Evolutionary conservation across 495 filamentous ascomycete species (phyloP).

Genomic region (Xylaria curta): DNA sequence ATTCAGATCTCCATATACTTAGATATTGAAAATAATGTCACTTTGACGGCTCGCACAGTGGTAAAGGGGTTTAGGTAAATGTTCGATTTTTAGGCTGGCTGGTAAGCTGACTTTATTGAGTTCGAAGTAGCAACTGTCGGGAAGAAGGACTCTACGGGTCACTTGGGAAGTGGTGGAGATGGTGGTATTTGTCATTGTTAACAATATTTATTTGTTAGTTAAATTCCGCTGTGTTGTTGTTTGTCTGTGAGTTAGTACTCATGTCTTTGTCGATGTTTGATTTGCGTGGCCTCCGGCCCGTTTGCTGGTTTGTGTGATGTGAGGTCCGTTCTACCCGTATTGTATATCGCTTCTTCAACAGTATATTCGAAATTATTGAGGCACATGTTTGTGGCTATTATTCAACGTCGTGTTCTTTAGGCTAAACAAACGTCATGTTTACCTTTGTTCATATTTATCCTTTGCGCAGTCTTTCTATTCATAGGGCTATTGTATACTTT

Average conservation of each 20-base stretch:
- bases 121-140: background rate
- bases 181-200: background rate
- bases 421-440: too few species aligned
- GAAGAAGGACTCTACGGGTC: background rate
- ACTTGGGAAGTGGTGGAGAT: background rate
- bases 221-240: too few species aligned
- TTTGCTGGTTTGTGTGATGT: background rate
- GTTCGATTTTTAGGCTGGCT: background rate
- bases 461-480: background rate
- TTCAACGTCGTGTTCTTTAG: too few species aligned
- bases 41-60: background rate
- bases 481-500: too few species aligned
- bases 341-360: background rate
- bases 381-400: background rate
- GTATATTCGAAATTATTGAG: too few species aligned
- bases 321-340: background rate
- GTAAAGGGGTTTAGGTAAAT: background rate
- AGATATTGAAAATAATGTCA: background rate
- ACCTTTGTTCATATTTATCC: too few species aligned
- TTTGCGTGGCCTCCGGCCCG: too few species aligned
- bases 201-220: constrained; percentile 10
- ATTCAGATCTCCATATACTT: background rate
- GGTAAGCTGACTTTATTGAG: background rate
- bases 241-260: too few species aligned
- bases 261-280: too few species aligned